A percentile compares a stretch with the other conserved stretches of the same genome.
These are phyloP conservation scores for Pelagomonas calceolata DNA, from an alignment of 108 stramenopile genomes.

Conservation along the genomic window DNA sequence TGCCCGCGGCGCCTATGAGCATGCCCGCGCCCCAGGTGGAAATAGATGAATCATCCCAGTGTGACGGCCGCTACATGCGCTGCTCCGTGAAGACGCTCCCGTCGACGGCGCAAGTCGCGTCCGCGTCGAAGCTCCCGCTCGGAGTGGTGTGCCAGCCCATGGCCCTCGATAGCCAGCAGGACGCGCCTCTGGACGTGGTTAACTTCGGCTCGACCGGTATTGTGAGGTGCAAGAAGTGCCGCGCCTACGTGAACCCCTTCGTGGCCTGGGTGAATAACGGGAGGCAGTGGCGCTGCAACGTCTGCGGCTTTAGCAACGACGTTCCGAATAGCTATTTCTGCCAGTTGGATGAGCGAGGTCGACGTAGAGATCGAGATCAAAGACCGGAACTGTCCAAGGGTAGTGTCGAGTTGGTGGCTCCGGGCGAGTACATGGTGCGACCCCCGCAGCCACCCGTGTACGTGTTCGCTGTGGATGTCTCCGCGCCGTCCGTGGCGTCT, in stretches of 20 bases:
- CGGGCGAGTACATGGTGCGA: slow-evolving; percentile 96
- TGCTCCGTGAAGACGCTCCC: slow-evolving; percentile 24
- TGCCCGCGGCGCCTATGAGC: too few relatives aligned
- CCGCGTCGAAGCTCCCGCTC: slow-evolving; percentile 24
- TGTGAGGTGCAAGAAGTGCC: slow-evolving; percentile 90
- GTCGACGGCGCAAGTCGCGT: background rate
- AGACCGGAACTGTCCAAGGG: slow-evolving; percentile 80
- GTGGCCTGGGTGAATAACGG: slow-evolving; percentile 92
- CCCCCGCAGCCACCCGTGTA: slow-evolving; percentile 93
- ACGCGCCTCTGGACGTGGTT: slow-evolving; percentile 51
- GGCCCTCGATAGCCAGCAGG: slow-evolving; percentile 18
- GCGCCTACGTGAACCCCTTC: slow-evolving; percentile 98
- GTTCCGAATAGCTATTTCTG: slow-evolving; percentile 82
- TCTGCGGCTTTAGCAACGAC: slow-evolving; percentile 86
- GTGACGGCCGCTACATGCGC: slow-evolving; percentile 31
- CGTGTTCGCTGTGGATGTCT: slow-evolving; percentile 93
- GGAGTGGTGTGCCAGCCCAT: slow-evolving; percentile 30
- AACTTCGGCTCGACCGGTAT: slow-evolving; percentile 88
- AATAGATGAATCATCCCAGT: slow-evolving; percentile 25
- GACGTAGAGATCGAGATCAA: slow-evolving; percentile 67
- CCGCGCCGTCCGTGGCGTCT: slow-evolving; percentile 61
- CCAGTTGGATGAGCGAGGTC: slow-evolving; percentile 78
- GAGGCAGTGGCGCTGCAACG: slow-evolving; percentile 88
- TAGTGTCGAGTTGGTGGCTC: slow-evolving; percentile 83
- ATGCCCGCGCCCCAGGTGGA: slow-evolving; percentile 6